Evolutionary conservation across 169 alveolate species (phyloP), one percentile per base, ranked within the genome.

Genomic region (Babesia divergens): DNA sequence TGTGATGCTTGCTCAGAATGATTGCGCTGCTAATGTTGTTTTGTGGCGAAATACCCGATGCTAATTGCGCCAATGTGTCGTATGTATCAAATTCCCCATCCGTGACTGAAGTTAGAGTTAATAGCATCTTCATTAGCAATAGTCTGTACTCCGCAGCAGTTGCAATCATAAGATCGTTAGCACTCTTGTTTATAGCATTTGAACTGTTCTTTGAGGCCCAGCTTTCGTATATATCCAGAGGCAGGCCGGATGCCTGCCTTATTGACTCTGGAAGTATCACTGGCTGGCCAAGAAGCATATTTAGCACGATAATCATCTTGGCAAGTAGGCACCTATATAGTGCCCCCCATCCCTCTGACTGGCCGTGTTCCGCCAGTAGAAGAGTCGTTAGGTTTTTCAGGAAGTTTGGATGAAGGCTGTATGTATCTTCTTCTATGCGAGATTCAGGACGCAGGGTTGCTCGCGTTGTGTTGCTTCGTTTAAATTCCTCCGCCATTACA

Each of bases 1-100:
- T 42, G 32, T 38, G 70, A 40, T 44, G n/a, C 32, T 77, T 77
- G 49, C 67, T 59, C 75, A 77, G 28, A 28, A 77, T 31, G 3
- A 77, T 43, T 32, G 72, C 28, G 31, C 44, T 62, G 35, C 5
- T 2, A 28, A 44, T 1, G 53, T 47, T 49, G 28, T 29, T 3
- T 0, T 4, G 4, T 9, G 60, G 42, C 8, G 59, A 18, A 13
- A 47, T 0, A n/a, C 59, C 20, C 47, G 43, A 6, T 11, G 47
- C 28, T 31, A 43, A 22, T 50, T 38, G 3, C 3, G 22, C 6
- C 11, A 20, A 1, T 1, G 47, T 3, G 14, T 42, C 72, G 24
- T 29, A 2, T n/a, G n/a, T n/a, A 32, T 62, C 72, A 32, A 62
- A 18, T 8, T 5, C 49, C 18, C 26, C 18, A 1, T 26, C 59